phyloP scores from a whole-genome alignment of 805 yeast species.

The Lipomyces sp. region DNA sequence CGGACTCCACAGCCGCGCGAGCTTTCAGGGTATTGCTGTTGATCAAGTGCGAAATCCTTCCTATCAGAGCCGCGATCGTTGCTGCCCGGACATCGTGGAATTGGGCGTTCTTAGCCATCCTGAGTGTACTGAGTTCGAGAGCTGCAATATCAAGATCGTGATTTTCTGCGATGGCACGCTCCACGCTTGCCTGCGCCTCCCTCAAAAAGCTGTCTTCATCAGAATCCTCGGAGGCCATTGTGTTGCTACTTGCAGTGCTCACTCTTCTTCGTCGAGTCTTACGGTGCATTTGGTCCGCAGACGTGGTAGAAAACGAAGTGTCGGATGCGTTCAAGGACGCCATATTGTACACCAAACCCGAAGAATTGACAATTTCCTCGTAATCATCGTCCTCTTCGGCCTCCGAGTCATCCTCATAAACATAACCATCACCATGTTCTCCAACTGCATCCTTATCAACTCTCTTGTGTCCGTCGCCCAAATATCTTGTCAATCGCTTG shows the following conservation, averaged over 20 bases:
- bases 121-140: constrained; percentile 86
- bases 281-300: constrained; percentile 13
- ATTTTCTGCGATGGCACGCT: constrained; percentile 87
- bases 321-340: constrained; percentile 32
- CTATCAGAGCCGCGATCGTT: constrained; percentile 71
- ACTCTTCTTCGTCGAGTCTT: constrained; percentile 29
- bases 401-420: constrained; percentile 51
- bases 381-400: constrained; percentile 53
- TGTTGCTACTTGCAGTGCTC: constrained; percentile 34
- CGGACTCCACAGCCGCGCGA: constrained; percentile 74
- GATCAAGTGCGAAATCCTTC: constrained; percentile 72
- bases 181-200: constrained; percentile 94
- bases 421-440: constrained; percentile 48
- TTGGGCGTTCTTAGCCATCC: constrained; percentile 97
- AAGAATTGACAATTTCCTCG: constrained; percentile 38
- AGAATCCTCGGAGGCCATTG: constrained; percentile 34
- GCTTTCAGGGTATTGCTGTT: constrained; percentile 76
- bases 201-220: constrained; percentile 35
- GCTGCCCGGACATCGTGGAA: constrained; percentile 91
- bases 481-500: constrained; percentile 28
- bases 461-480: constrained; percentile 32
- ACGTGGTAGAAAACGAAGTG: constrained; percentile 23
- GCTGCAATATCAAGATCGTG: constrained; percentile 93
- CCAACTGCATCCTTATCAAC: constrained; percentile 45
- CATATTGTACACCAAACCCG: constrained; percentile 37